Conservation (phyloP, 805 yeast species). For the Kazachstania bromeliacearum region DNA sequence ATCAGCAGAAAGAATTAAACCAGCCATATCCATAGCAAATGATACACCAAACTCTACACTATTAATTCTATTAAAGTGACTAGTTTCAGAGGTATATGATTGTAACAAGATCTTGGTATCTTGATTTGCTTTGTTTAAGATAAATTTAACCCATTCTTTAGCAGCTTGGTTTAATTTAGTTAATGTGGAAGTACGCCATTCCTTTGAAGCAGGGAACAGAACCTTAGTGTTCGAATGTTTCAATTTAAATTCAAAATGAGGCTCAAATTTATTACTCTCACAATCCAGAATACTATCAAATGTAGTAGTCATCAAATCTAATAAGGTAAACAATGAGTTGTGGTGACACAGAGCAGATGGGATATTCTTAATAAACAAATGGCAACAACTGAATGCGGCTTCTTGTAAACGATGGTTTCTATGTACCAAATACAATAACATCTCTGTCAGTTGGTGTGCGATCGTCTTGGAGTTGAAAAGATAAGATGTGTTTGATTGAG, state of each 20-base stretch:
- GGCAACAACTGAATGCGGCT: slow-evolving; percentile 71
- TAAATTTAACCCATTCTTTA: slow-evolving; percentile 53
- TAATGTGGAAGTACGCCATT: slow-evolving; percentile 69
- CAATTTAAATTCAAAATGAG: slow-evolving; percentile 55
- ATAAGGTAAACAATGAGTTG: slow-evolving; percentile 60
- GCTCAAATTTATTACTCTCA: slow-evolving; percentile 75
- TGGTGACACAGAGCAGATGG: slow-evolving; percentile 78
- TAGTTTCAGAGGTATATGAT: slow-evolving; percentile 52
- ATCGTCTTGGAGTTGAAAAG: slow-evolving; percentile 48
- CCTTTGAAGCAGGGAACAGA: slow-evolving; percentile 53
- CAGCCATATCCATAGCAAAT: slow-evolving; percentile 86
- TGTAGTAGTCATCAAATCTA: slow-evolving; percentile 70
- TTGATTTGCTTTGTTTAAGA: slow-evolving; percentile 50
- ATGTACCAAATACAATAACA: slow-evolving; percentile 68
- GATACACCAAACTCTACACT: slow-evolving; percentile 71
- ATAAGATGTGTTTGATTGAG: slow-evolving; percentile 44
- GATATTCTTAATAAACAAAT: slow-evolving; percentile 48
- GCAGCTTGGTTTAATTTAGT: slow-evolving; percentile 49
- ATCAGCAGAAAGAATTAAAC: slow-evolving; percentile 56
- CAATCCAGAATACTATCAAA: slow-evolving; percentile 78
- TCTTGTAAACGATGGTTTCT: slow-evolving; percentile 65
- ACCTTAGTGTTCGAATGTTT: slow-evolving; percentile 31
- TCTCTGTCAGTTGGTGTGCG: slow-evolving; percentile 59
- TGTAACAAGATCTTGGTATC: slow-evolving; percentile 76
- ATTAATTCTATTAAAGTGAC: slow-evolving; percentile 30